Base-by-base conservation (phyloP, 768 basidiomycete genomes). In the Lyophyllum decastes region DNA sequence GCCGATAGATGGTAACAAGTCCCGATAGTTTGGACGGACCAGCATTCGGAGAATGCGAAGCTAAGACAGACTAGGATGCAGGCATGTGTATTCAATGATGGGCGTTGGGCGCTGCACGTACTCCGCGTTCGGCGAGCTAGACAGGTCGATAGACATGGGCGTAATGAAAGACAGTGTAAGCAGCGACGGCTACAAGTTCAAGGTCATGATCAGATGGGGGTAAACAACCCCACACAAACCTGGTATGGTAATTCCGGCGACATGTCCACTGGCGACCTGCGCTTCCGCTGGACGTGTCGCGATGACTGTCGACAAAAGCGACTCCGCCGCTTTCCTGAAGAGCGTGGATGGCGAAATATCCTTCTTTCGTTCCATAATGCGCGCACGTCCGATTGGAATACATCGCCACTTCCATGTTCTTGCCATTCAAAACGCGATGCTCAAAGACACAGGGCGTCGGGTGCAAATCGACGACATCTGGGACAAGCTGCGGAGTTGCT, bases 391-490 rank as follows among this genome's bases (percentile, higher is more conserved):
- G 0, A 84, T 94, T 53, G 93, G 93, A 44, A 85, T 89, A 30
- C 88, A 94, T 71, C 86, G 86, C 26, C 84, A 92, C 73, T 93
- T 94, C 73, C 89, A 94, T 67, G 76, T 90, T 68, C 77, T 95
- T 55, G 81, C 84, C 57, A 88, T 95, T 49, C 85, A 86, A 56
- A 86, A 82, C 64, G 76, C 82, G 46, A 91, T 95, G 59, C 74
- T 80, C 65, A 84, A 84, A 67, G 88, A 92, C 64, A 91, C 90
- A 0, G 86, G 85, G 48, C 79, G 76, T 11, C 58, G 77, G 57
- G 79, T 94, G 40, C 71, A 81, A 34, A 69, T 85, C 7, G 83
- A 88, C 22, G 83, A 80, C 30, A 79, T 95, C 38, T 94, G 92
- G 92, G 72, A 78, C 57, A 95, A 95, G 72, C 73, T 93, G 46